Evolutionary conservation across 2,329 filamentous ascomycete species (phyloP), one percentile per base, ranked within the genome.

Genomic region (Fonsecaea multimorphosa): DNA sequence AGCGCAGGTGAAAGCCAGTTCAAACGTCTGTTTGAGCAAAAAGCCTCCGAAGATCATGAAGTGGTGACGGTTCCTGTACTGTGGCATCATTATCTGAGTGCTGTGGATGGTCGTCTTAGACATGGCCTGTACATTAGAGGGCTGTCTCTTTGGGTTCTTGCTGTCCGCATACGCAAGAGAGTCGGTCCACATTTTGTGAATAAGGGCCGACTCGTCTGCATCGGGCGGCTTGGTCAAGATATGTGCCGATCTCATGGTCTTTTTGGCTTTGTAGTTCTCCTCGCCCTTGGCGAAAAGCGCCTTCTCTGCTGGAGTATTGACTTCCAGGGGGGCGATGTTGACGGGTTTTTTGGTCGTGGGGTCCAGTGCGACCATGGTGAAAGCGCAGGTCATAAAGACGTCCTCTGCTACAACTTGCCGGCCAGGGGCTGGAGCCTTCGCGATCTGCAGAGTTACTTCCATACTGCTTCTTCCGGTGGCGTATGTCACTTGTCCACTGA

Each of bases 21-120:
- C 90, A 72, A 91, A 92, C 0, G 89, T 90, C 73, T 90, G 87
- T 74, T 91, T 90, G 11, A 92, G 81, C 11, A 92, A 83, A 74
- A 89, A 91, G 14, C 90, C 90, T 58, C 90, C 90, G 72, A 92
- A 92, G 61, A 92, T 91, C 89, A 91, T 91, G 76, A 68, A 70
- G 52, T 90, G 87, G 76, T 91, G 89, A 1, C 87, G 78, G 75
- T 89, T 89, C 55, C 88, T 84, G 75, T 88, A 85, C 75, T 90
- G 88, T 0, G 90, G 90, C 74, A 91, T 89, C 89, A 92, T 92
- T 70, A 92, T 91, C 71, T 84, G 85, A 11, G 89, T 88, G 1
- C 88, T 87, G 72, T 85, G 85, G 34, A 91, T 84, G 36, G 81
- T 80, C 1, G 88, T 87, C 70, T 85, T 83, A 67, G 86, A 81